A percentile compares a stretch with the other conserved stretches of the same genome.
These are phyloP conservation scores for Theileria luwenshuni DNA, from an alignment of 169 alveolate genomes.

Conservation along the genomic window DNA sequence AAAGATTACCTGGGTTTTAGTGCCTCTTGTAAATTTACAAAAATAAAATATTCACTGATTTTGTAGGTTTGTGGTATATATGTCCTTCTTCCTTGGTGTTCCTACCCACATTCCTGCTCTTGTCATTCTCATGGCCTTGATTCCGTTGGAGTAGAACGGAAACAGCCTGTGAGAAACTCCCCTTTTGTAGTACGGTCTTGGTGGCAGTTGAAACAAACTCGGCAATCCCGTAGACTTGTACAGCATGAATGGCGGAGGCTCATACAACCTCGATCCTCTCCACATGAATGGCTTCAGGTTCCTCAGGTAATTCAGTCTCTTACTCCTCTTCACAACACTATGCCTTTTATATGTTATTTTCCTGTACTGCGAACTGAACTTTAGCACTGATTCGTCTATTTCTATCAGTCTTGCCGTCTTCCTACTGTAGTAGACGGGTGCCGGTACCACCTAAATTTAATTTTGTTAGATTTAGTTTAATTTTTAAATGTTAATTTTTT, in stretches of 20 bases:
- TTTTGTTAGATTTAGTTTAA: neutral
- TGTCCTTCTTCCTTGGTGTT: constrained; percentile 9
- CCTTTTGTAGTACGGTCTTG: constrained; percentile 59
- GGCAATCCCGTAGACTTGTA: constrained; percentile 60
- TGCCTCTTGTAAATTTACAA: no score
- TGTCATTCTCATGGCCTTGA: constrained; percentile 36
- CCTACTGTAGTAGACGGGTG: constrained; percentile 60
- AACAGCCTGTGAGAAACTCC: constrained; percentile 47
- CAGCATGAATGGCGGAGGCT: constrained; percentile 62
- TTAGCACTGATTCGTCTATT: constrained; percentile 59
- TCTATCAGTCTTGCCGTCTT: constrained; percentile 57
- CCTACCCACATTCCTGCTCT: constrained; percentile 44
- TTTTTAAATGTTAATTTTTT: neutral
- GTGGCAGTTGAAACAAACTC: constrained; percentile 37
- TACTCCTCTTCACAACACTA: constrained; percentile 54
- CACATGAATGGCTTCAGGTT: constrained; percentile 64
- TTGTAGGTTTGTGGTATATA: constrained; percentile 13
- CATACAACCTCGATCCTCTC: constrained; percentile 35
- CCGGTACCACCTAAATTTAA: constrained; percentile 48
- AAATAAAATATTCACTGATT: no score
- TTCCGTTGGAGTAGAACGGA: constrained; percentile 35
- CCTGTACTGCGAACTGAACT: constrained; percentile 46
- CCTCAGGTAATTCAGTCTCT: constrained; percentile 52
- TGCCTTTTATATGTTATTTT: constrained; percentile 63
- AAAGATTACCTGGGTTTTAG: no score